A percentile compares a stretch with the other conserved stretches of the same genome.
Conservation (phyloP, 2,329 filamentous ascomycete genomes). For the Ophiocordyceps polyrhachis-furcata region DNA sequence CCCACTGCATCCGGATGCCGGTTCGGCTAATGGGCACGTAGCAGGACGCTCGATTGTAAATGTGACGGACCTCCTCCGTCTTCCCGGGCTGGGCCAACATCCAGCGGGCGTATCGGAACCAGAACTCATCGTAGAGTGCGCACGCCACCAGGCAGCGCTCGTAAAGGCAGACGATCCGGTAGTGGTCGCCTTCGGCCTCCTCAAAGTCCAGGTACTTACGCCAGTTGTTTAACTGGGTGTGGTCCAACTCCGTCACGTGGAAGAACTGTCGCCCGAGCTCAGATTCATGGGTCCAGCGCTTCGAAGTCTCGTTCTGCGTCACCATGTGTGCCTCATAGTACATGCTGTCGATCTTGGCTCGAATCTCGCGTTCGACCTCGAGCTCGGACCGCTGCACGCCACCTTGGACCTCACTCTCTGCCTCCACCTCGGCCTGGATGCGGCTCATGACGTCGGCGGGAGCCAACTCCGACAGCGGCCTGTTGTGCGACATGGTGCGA, state of each 20-base stretch:
- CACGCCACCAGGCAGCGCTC: constrained; percentile 86
- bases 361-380: constrained; percentile 69
- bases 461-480: constrained; percentile 55
- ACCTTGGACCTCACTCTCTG: constrained; percentile 36
- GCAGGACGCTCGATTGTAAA: constrained; percentile 77
- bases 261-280: constrained; percentile 95
- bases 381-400: constrained; percentile 43
- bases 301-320: constrained; percentile 75
- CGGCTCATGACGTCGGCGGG: constrained; percentile 47
- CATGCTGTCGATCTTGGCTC: constrained; percentile 58
- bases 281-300: constrained; percentile 86
- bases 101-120: constrained; percentile 94
- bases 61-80: constrained; percentile 77
- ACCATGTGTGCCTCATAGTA: constrained; percentile 65
- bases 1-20: constrained; percentile 72
- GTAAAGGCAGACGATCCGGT: constrained; percentile 65
- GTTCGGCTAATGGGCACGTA: constrained; percentile 78
- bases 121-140: constrained; percentile 93
- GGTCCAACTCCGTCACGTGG: constrained; percentile 83
- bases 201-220: constrained; percentile 94
- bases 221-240: constrained; percentile 75
- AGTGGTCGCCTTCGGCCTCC: constrained; percentile 62
- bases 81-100: constrained; percentile 67
- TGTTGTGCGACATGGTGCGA: constrained; percentile 52
- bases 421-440: constrained; percentile 54